phyloP scores from a whole-genome alignment of 306 rosid species.

The Citrullus amarus region DNA sequence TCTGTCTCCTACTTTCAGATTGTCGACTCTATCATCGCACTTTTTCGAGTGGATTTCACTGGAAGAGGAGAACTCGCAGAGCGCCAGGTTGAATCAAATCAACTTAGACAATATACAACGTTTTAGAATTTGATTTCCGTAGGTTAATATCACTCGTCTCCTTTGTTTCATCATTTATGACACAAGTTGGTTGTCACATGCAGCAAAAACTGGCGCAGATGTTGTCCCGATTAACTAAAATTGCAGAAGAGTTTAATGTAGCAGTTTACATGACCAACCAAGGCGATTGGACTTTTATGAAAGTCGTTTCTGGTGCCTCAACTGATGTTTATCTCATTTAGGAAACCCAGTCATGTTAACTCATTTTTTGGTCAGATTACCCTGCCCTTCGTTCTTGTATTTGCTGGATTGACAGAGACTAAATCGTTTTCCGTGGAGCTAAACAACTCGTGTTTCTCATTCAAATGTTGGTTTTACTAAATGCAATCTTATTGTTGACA shows the following conservation, averaged over 20 bases:
- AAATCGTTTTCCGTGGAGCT: neutral
- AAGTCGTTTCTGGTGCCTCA: neutral
- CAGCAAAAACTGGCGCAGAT: conserved; percentile 96
- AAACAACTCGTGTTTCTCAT: neutral
- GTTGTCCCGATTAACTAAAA: conserved; percentile 83
- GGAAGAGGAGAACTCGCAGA: conserved; percentile 99
- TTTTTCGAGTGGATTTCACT: conserved; percentile 81
- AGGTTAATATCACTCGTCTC: neutral
- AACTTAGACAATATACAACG: neutral
- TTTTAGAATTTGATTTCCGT: neutral
- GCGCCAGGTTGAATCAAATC: conserved; percentile 55
- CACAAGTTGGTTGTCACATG: conserved; percentile 15
- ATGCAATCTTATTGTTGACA: conserved; percentile 13
- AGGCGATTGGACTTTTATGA: conserved; percentile 19
- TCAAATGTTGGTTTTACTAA: neutral
- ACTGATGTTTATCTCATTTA: neutral
- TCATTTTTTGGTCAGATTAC: neutral
- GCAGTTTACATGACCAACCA: conserved; percentile 97
- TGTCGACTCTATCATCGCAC: conserved; percentile 82
- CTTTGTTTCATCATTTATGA: conserved; percentile 11
- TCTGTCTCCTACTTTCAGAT: conserved; percentile 35
- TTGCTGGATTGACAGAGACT: neutral
- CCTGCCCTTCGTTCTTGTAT: neutral
- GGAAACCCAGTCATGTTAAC: neutral
- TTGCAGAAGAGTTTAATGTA: conserved; percentile 86